Conservation (phyloP, 805 yeast genomes). For the Saccharomyces eubayanus region DNA sequence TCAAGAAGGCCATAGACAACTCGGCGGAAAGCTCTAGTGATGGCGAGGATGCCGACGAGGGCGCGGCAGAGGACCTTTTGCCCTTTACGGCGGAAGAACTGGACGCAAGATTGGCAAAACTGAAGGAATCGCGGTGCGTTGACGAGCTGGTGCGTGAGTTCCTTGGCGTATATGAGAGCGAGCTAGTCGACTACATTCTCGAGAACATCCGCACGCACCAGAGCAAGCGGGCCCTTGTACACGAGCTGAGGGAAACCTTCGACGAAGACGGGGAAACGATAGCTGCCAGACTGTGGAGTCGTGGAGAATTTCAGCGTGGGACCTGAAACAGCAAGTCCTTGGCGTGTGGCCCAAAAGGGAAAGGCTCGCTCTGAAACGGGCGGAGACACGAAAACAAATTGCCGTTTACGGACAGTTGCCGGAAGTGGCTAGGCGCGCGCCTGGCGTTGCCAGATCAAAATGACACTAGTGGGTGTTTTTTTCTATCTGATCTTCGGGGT, state of each 20-base stretch:
- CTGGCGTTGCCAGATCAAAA: background rate
- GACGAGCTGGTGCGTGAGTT: slow-evolving; percentile 28
- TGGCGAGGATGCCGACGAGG: background rate
- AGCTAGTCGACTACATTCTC: slow-evolving; percentile 26
- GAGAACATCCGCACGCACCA: slow-evolving; percentile 23
- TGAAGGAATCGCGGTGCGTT: slow-evolving; percentile 17
- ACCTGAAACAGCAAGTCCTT: background rate
- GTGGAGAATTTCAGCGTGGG: slow-evolving; percentile 3
- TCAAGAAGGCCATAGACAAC: slow-evolving; percentile 17
- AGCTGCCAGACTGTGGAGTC: slow-evolving; percentile 25
- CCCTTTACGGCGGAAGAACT: slow-evolving; percentile 8
- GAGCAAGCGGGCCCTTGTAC: slow-evolving; percentile 15
- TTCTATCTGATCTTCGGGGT: background rate
- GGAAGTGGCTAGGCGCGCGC: background rate
- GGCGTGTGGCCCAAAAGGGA: background rate
- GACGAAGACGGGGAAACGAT: slow-evolving; percentile 27
- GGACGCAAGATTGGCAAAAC: slow-evolving; percentile 7
- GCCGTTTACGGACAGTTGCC: background rate
- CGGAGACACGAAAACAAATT: background rate
- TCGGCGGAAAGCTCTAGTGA: slow-evolving; percentile 4
- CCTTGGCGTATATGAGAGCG: slow-evolving; percentile 28
- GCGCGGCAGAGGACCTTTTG: slow-evolving; percentile 4
- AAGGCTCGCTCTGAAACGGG: background rate
- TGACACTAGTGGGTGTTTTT: background rate
- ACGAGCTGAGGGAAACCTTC: slow-evolving; percentile 27